Evolutionary conservation across 768 basidiomycete genomes (phyloP).

Genomic region (Amanita fuliginea): DNA sequence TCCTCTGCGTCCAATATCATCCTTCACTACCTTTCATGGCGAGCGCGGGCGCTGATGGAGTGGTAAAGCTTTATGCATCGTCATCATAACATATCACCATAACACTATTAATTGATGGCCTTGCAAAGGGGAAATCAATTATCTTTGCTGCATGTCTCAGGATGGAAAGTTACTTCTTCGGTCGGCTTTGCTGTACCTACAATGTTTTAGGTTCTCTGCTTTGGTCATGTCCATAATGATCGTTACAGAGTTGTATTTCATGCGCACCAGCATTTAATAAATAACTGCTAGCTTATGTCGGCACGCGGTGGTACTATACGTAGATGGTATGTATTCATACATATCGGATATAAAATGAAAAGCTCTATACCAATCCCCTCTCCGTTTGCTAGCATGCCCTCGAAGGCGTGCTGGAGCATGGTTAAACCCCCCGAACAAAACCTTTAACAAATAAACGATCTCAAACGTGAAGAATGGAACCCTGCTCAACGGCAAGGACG

Average conservation of each 20-base stretch:
- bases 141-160: neutral
- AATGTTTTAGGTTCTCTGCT: neutral
- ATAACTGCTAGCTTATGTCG: neutral
- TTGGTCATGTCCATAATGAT: constrained; percentile 1
- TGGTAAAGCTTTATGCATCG: constrained; percentile 84
- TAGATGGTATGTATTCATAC: too few species aligned
- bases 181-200: constrained; percentile 1
- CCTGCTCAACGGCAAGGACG: constrained; percentile 65
- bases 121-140: neutral
- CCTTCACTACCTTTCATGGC: constrained; percentile 78
- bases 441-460: neutral
- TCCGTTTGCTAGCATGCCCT: too few species aligned
- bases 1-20: constrained; percentile 80
- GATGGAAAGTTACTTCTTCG: neutral
- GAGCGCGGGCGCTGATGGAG: constrained; percentile 93
- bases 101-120: constrained; percentile 1
- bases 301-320: too few species aligned
- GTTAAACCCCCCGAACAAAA: neutral
- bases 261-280: neutral
- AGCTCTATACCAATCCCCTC: too few species aligned
- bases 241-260: constrained; percentile 2
- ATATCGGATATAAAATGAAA: too few species aligned
- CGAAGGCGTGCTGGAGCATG: too few species aligned
- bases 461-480: constrained; percentile 46
- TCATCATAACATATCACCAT: constrained; percentile 35